A percentile compares a stretch with the other conserved stretches of the same genome.
Evolutionary conservation across 2,329 filamentous ascomycete genomes (phyloP).

Genomic region (Teratosphaeria gauchensis): DNA sequence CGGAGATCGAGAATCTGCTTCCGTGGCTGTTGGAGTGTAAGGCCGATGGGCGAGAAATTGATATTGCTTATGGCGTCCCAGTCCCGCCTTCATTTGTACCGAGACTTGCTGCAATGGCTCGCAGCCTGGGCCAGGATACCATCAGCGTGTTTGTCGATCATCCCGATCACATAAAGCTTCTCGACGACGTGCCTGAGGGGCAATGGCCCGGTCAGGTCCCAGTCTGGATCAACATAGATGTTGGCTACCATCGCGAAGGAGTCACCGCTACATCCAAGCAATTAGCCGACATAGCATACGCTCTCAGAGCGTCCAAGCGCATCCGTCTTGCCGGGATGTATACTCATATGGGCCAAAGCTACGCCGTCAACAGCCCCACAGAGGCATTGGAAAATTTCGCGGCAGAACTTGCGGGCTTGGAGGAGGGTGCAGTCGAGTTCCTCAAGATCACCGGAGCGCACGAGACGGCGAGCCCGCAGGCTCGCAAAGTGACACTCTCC

Average conservation of each 20-base stretch:
- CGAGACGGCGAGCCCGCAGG: constrained; percentile 3
- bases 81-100: constrained; percentile 51
- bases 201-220: constrained; percentile 41
- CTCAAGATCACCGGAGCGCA: constrained; percentile 15
- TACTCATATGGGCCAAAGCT: constrained; percentile 64
- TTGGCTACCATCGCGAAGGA: constrained; percentile 62
- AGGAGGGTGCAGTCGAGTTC: constrained; percentile 35
- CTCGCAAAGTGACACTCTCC: constrained; percentile 45
- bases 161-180: constrained; percentile 46
- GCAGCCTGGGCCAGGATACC: constrained; percentile 44
- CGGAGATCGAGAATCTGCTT: constrained; percentile 59
- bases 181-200: constrained; percentile 34
- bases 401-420: constrained; percentile 49
- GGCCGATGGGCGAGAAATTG: constrained; percentile 44
- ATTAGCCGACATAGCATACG: constrained; percentile 39
- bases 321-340: constrained; percentile 55
- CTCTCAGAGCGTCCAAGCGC: constrained; percentile 37
- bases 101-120: constrained; percentile 49
- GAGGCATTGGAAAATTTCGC: constrained; percentile 52
- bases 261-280: constrained; percentile 42
- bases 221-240: constrained; percentile 66
- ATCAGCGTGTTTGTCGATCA: constrained; percentile 64
- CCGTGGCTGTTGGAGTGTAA: constrained; percentile 52
- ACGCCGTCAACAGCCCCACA: constrained; percentile 44
- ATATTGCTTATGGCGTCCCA: constrained; percentile 69